These are phyloP conservation scores for Sporothrix sp. DNA, from an alignment of 2,329 filamentous ascomycete genomes.

Conservation along the genomic window DNA sequence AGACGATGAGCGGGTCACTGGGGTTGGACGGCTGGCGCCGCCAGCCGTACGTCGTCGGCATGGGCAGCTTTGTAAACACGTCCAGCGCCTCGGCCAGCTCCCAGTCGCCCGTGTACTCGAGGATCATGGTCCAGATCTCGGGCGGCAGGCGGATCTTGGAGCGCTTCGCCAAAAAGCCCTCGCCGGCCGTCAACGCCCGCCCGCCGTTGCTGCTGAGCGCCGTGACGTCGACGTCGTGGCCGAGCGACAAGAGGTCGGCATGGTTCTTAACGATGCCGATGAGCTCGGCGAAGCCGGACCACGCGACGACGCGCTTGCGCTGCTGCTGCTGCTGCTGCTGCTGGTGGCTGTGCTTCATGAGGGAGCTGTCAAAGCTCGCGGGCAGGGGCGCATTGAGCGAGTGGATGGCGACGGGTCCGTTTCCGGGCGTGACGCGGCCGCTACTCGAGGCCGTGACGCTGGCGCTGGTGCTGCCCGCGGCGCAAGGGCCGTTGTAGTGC, in stretches of 20 bases:
- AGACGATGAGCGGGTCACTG: slow-evolving; percentile 57
- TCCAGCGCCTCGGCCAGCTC: slow-evolving; percentile 74
- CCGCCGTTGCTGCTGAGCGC: slow-evolving; percentile 19
- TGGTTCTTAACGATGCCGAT: slow-evolving; percentile 67
- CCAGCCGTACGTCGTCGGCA: slow-evolving; percentile 58
- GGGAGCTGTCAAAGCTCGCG: background rate
- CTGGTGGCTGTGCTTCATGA: background rate
- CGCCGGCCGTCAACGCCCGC: slow-evolving; percentile 13
- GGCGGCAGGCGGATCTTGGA: slow-evolving; percentile 53
- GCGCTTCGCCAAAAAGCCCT: slow-evolving; percentile 15
- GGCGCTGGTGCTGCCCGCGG: slow-evolving; percentile 13
- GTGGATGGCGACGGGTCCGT: too few species aligned
- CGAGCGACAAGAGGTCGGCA: slow-evolving; percentile 63
- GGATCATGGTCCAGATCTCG: slow-evolving; percentile 82
- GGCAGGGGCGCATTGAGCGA: slow-evolving; percentile 24
- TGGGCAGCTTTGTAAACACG: slow-evolving; percentile 66
- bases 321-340: slow-evolving; percentile 17
- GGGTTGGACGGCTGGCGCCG: slow-evolving; percentile 45
- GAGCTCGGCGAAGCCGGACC: slow-evolving; percentile 61
- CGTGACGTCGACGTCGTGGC: slow-evolving; percentile 55
- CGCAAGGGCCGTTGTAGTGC: slow-evolving; percentile 46
- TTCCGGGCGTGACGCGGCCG: slow-evolving; percentile 15
- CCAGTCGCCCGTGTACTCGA: slow-evolving; percentile 82
- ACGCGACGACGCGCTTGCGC: slow-evolving; percentile 43
- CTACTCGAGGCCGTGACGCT: slow-evolving; percentile 24